phyloP scores from a whole-genome alignment of 1,139 yeast species.

The Diutina catenulata region DNA sequence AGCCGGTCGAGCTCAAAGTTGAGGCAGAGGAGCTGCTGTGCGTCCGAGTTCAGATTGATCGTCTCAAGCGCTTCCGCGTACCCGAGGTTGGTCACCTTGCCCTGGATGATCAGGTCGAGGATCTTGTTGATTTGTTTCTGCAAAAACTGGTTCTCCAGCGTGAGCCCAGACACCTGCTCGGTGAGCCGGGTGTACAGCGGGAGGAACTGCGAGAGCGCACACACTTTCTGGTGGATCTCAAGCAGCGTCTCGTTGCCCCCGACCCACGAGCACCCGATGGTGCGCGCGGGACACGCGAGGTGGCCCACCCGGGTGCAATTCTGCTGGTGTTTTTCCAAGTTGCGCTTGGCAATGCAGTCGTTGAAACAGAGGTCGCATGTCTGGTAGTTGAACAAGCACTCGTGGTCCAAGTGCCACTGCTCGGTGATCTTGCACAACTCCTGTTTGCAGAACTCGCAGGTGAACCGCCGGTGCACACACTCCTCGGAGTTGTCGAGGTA shows the following conservation, averaged over 20 bases:
- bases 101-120: conserved; percentile 37
- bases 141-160: conserved; percentile 15
- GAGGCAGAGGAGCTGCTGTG: conserved; percentile 8
- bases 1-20: conserved; percentile 29
- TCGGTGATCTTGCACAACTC: conserved; percentile 20
- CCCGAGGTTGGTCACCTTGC: conserved; percentile 41
- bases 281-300: conserved; percentile 27
- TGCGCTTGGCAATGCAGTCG: conserved; percentile 27
- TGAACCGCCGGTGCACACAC: conserved; percentile 24
- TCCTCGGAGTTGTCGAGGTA: conserved; percentile 10
- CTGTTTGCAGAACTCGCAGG: conserved; percentile 29
- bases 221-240: conserved; percentile 11
- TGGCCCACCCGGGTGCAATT: conserved; percentile 24
- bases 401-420: conserved; percentile 22
- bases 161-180: neutral
- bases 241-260: conserved; percentile 27
- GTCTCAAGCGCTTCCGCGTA: conserved; percentile 37
- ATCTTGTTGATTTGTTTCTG: conserved; percentile 35
- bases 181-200: neutral
- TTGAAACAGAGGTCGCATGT: conserved; percentile 30
- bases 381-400: conserved; percentile 29
- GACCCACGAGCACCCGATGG: conserved; percentile 30
- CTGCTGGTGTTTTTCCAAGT: conserved; percentile 21
- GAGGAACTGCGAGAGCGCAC: neutral
- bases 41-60: conserved; percentile 16